Evolutionary conservation across 2,329 filamentous ascomycete genomes (phyloP).

Genomic region (Talaromyces islandicus): DNA sequence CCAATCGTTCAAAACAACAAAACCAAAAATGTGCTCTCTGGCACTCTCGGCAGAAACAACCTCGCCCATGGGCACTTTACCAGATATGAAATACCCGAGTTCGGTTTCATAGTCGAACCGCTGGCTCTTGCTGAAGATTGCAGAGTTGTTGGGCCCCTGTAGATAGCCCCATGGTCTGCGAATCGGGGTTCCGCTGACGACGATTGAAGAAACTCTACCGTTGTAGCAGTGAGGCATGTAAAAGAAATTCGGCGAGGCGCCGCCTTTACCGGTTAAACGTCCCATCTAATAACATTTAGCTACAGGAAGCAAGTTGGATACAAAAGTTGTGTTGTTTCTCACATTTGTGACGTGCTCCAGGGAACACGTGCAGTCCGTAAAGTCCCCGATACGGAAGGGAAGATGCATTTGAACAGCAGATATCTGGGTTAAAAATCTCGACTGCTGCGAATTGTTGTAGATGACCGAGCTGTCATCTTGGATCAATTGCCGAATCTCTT

Average conservation of each 20-base stretch:
- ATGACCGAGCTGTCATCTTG: neutral
- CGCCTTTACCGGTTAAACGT: neutral
- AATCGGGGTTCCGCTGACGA: slow-evolving; percentile 44
- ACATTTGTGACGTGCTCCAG: slow-evolving; percentile 50
- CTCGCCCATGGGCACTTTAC: slow-evolving; percentile 30
- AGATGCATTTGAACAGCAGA: slow-evolving; percentile 44
- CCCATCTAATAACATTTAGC: slow-evolving; percentile 19
- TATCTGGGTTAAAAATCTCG: slow-evolving; percentile 36
- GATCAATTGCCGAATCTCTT: neutral
- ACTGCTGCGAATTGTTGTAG: slow-evolving; percentile 27
- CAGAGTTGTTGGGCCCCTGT: slow-evolving; percentile 20
- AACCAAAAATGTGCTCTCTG: slow-evolving; percentile 56
- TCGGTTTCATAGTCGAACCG: slow-evolving; percentile 39
- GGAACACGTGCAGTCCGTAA: slow-evolving; percentile 54
- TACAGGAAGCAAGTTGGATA: slow-evolving; percentile 28
- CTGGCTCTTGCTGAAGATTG: slow-evolving; percentile 16
- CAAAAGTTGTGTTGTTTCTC: neutral
- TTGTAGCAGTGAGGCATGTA: slow-evolving; percentile 49
- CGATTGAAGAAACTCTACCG: slow-evolving; percentile 50
- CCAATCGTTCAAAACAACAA: slow-evolving; percentile 60
- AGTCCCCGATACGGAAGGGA: slow-evolving; percentile 51
- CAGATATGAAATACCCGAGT: slow-evolving; percentile 43
- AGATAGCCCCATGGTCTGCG: slow-evolving; percentile 42
- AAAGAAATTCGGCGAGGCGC: slow-evolving; percentile 29
- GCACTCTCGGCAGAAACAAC: slow-evolving; percentile 42